A percentile compares a stretch with the other conserved stretches of the same genome.
phyloP scores from a whole-genome alignment of 2,329 filamentous ascomycete species.

The Aspergillus costaricaensis region DNA sequence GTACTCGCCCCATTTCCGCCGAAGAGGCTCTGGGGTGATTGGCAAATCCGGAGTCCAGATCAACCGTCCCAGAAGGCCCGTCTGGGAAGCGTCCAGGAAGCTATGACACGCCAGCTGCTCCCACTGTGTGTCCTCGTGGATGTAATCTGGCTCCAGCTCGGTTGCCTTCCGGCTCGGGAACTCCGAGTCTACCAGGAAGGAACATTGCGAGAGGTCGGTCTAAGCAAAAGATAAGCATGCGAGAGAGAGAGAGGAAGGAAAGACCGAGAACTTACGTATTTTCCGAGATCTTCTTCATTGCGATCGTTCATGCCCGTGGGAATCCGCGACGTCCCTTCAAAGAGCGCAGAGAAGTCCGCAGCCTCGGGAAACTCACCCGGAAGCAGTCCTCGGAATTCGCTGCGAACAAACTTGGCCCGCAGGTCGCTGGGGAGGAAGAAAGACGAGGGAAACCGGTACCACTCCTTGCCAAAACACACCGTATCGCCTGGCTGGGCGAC shows the following conservation, averaged over 20 bases:
- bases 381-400: slow-evolving; percentile 83
- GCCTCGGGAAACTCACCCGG: slow-evolving; percentile 88
- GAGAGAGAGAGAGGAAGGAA: not conserved
- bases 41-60: slow-evolving; percentile 77
- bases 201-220: slow-evolving; percentile 71
- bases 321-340: slow-evolving; percentile 79
- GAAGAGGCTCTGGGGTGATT: slow-evolving; percentile 68
- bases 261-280: slow-evolving; percentile 65
- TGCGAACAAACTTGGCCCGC: slow-evolving; percentile 85
- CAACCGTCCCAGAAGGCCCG: slow-evolving; percentile 71
- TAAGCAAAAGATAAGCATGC: slow-evolving; percentile 31
- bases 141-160: slow-evolving; percentile 76
- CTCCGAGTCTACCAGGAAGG: slow-evolving; percentile 84
- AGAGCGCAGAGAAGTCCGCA: slow-evolving; percentile 67
- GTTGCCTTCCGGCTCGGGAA: slow-evolving; percentile 65
- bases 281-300: slow-evolving; percentile 81
- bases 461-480: slow-evolving; percentile 93
- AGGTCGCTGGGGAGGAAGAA: slow-evolving; percentile 85
- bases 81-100: slow-evolving; percentile 79
- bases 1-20: slow-evolving; percentile 82
- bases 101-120: slow-evolving; percentile 70
- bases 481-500: slow-evolving; percentile 64
- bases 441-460: slow-evolving; percentile 95
- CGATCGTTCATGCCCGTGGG: slow-evolving; percentile 87
- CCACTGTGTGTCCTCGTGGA: slow-evolving; percentile 74